Percentiles rank a stretch among this genome's conserved stretches.
Conservation (phyloP, 78 protist genomes). For the Isochrysis galbana region DNA sequence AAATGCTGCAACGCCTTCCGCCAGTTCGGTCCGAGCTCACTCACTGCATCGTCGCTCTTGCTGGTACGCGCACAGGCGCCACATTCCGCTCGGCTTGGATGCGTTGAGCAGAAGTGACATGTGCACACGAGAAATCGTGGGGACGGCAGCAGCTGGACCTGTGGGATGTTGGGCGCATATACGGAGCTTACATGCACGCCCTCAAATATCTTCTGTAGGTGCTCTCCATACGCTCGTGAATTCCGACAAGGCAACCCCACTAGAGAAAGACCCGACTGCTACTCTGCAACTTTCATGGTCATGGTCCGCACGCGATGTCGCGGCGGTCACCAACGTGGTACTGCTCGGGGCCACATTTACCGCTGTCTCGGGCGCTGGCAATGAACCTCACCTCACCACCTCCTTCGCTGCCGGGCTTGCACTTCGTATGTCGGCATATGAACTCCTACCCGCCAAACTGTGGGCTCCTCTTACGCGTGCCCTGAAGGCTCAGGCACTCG, state of each 20-base stretch:
- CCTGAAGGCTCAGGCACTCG: background rate
- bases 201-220: too few relatives aligned
- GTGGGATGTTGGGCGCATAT: too few relatives aligned
- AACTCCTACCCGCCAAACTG: background rate
- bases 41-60: background rate
- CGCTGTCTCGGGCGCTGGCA: background rate
- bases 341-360: background rate
- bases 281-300: background rate
- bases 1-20: background rate
- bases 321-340: background rate
- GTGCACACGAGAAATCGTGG: too few relatives aligned
- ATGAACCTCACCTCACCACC: background rate
- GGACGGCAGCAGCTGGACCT: too few relatives aligned
- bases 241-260: background rate
- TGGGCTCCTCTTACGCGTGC: background rate
- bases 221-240: background rate
- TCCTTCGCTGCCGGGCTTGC: slow-evolving; percentile 18
- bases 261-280: background rate
- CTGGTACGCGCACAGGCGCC: background rate
- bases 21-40: background rate
- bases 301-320: background rate
- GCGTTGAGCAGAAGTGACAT: too few relatives aligned
- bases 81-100: too few relatives aligned
- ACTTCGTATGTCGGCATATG: background rate
- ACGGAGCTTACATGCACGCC: too few relatives aligned